Evolutionary conservation across 768 basidiomycete genomes (phyloP).

Genomic region (Tricholoma sp.): DNA sequence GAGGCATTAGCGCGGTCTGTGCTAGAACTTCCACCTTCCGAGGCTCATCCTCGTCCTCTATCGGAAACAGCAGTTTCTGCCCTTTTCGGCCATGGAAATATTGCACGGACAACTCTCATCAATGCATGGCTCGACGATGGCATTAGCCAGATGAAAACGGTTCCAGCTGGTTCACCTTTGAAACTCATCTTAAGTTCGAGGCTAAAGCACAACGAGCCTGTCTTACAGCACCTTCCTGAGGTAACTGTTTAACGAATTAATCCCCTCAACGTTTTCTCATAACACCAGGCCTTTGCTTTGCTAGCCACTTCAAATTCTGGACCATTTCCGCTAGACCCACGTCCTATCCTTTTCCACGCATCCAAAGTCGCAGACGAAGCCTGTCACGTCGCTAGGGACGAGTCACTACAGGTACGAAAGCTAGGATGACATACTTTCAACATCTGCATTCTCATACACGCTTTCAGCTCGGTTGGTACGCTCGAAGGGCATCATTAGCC

Average conservation of each 20-base stretch:
- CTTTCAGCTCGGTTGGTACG: constrained; percentile 66
- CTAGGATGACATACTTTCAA: not conserved
- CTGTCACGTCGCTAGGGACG: constrained; percentile 52
- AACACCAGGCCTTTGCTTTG: constrained; percentile 62
- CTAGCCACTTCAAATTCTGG: constrained; percentile 48
- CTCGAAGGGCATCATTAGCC: constrained; percentile 58
- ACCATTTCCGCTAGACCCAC: constrained; percentile 51
- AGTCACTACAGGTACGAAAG: constrained; percentile 49
- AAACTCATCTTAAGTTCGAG: constrained; percentile 51
- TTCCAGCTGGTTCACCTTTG: constrained; percentile 27
- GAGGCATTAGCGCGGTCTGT: constrained; percentile 62
- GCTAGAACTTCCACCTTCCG: constrained; percentile 42
- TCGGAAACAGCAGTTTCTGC: constrained; percentile 66
- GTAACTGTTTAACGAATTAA: constrained; percentile 26
- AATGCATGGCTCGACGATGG: constrained; percentile 74
- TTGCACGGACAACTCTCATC: constrained; percentile 59
- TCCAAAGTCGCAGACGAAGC: constrained; percentile 63
- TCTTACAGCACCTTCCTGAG: constrained; percentile 60
- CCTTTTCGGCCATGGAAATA: constrained; percentile 67
- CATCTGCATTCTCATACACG: constrained; percentile 1
- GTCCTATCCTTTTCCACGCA: constrained; percentile 57
- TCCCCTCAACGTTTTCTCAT: not conserved
- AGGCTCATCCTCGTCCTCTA: constrained; percentile 52
- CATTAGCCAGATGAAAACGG: constrained; percentile 40
- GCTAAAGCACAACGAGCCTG: constrained; percentile 62